Percentiles rank a stretch among this genome's conserved stretches.
These are phyloP conservation scores for Ophiognomonia clavigignenti-juglandacearum DNA, from an alignment of 2,329 filamentous ascomycete species.

Conservation along the genomic window DNA sequence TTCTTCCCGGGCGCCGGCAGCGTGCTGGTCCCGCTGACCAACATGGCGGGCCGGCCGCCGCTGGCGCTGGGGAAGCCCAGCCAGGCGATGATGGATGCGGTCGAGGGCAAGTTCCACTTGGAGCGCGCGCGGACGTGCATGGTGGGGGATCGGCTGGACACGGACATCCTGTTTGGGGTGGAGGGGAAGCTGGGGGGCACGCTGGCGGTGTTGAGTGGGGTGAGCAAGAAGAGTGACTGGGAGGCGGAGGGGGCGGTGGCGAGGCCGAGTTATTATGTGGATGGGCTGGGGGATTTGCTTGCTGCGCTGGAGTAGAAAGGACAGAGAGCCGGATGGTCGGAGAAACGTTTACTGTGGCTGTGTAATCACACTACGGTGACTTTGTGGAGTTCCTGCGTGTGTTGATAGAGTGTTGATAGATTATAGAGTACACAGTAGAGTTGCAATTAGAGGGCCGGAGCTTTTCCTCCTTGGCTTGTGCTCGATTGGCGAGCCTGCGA, in stretches of 20 bases:
- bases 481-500: too few species aligned
- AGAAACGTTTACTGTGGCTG: too few species aligned
- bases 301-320: slow-evolving; percentile 1
- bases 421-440: too few species aligned
- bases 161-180: slow-evolving; percentile 92
- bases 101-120: slow-evolving; percentile 92
- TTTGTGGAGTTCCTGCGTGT: too few species aligned
- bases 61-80: slow-evolving; percentile 87
- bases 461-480: too few species aligned
- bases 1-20: slow-evolving; percentile 89
- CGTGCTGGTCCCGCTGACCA: slow-evolving; percentile 71
- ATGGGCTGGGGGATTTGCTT: slow-evolving; percentile 72
- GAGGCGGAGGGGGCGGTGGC: slow-evolving; percentile 62
- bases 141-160: slow-evolving; percentile 91
- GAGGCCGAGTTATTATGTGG: slow-evolving; percentile 77
- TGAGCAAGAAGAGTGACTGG: slow-evolving; percentile 80
- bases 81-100: slow-evolving; percentile 98
- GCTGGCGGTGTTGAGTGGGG: slow-evolving; percentile 84
- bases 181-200: slow-evolving; percentile 89
- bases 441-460: too few species aligned
- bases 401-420: too few species aligned
- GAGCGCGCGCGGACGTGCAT: slow-evolving; percentile 84
- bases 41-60: slow-evolving; percentile 66
- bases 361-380: too few species aligned
- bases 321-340: too few species aligned